These are phyloP conservation scores for Chaetoceros tenuissimus DNA, from an alignment of 108 stramenopile genomes.

Conservation along the genomic window DNA sequence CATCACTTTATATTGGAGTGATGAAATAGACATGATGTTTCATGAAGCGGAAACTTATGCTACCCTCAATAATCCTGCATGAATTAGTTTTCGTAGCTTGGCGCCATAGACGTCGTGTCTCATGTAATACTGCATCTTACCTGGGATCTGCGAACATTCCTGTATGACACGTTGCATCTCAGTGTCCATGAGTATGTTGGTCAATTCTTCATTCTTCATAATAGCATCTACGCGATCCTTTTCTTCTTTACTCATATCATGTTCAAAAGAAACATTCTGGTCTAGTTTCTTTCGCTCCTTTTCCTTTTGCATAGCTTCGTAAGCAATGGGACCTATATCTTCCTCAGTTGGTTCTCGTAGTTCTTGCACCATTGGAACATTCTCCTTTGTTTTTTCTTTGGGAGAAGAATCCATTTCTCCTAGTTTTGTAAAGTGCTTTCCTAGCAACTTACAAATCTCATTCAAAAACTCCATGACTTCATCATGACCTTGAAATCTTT, in stretches of 20 bases:
- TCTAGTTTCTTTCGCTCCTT: background rate
- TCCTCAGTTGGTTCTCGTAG: no score
- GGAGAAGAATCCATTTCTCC: background rate
- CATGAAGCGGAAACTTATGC: no score
- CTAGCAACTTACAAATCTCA: background rate
- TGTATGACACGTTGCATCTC: slow-evolving; percentile 34
- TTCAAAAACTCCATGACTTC: background rate
- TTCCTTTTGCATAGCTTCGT: background rate
- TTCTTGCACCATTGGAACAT: background rate
- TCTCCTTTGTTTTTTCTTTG: background rate
- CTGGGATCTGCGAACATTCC: slow-evolving; percentile 21
- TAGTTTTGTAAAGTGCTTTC: slow-evolving; percentile 1
- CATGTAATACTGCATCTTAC: slow-evolving; percentile 25
- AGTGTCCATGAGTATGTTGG: slow-evolving; percentile 32
- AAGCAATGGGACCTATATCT: background rate
- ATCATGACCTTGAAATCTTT: slow-evolving; percentile 2
- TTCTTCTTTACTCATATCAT: background rate
- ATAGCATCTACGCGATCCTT: slow-evolving; percentile 9
- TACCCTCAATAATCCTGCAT: slow-evolving; percentile 27
- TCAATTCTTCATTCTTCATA: slow-evolving; percentile 24
- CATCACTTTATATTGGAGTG: no score
- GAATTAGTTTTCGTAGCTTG: slow-evolving; percentile 28
- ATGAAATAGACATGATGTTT: no score
- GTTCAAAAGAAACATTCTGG: background rate
- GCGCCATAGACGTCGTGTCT: slow-evolving; percentile 28